These are phyloP conservation scores for Eucalyptus albens DNA, from an alignment of 345 rosid genomes.

Conservation along the genomic window DNA sequence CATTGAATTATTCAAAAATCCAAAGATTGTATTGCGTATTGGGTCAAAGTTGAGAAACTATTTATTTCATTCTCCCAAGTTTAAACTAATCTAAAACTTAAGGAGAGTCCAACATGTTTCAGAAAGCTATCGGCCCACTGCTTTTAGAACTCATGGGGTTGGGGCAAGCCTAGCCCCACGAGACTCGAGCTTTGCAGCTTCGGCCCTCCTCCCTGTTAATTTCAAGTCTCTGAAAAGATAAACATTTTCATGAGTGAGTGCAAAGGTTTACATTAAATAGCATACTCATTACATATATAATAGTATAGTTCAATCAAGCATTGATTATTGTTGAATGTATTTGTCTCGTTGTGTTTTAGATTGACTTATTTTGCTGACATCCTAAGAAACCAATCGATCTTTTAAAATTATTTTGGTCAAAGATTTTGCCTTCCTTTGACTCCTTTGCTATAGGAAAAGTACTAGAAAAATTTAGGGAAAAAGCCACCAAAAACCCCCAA, in stretches of 20 bases:
- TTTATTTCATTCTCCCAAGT: neutral
- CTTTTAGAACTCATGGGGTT: neutral
- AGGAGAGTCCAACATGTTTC: neutral
- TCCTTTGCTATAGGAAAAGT: neutral
- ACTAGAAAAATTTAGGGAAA: neutral
- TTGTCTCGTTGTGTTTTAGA: neutral
- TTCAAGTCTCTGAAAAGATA: neutral
- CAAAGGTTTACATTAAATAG: neutral
- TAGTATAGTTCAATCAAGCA: neutral
- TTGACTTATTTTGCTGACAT: neutral
- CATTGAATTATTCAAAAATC: too few species aligned
- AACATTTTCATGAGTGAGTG: neutral
- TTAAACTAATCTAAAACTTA: neutral
- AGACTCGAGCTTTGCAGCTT: neutral
- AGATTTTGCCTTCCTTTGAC: neutral
- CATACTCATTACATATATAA: too few species aligned
- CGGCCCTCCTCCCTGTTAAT: neutral
- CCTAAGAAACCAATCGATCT: neutral
- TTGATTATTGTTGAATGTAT: neutral
- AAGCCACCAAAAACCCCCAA: fast-evolving
- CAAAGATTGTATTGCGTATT: too few species aligned
- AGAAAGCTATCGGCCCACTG: neutral
- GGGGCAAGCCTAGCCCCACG: neutral
- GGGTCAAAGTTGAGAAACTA: too few species aligned
- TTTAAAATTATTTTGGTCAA: too few species aligned